phyloP scores from a whole-genome alignment of 225 moss, liverwort and hornwort species.

The Lunularia cruciata region DNA sequence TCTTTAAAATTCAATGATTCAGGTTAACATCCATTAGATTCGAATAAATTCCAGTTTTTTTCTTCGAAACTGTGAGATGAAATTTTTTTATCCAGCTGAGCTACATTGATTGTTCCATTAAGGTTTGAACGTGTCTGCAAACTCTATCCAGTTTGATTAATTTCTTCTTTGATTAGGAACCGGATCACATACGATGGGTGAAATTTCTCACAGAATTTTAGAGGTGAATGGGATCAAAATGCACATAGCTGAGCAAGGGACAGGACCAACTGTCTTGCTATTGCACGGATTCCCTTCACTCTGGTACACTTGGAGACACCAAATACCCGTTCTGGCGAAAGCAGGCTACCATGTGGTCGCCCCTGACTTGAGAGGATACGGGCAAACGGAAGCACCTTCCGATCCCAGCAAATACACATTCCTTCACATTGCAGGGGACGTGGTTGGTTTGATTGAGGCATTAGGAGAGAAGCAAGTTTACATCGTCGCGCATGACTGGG shows the following conservation, averaged over 20 bases:
- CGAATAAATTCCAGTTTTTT: no score
- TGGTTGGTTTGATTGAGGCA: constrained; percentile 51
- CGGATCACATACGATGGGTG: constrained; percentile 29
- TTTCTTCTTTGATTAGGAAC: no score
- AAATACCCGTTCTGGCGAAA: constrained; percentile 52
- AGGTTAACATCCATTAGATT: no score
- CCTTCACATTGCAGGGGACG: constrained; percentile 52
- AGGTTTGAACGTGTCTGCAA: no score
- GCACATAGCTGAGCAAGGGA: constrained; percentile 70
- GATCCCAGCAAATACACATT: constrained; percentile 40
- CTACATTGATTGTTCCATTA: no score
- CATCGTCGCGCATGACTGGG: constrained; percentile 75
- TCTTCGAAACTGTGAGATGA: no score
- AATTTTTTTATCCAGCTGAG: no score
- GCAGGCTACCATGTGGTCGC: constrained; percentile 68
- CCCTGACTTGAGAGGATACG: constrained; percentile 67
- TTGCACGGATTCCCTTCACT: constrained; percentile 76
- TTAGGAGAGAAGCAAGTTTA: constrained; percentile 42
- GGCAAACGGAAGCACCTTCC: constrained; percentile 53
- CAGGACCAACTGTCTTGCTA: constrained; percentile 57
- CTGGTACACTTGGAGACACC: constrained; percentile 69
- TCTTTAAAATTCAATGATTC: no score
- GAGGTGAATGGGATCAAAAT: constrained; percentile 57
- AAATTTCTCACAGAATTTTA: constrained; percentile 51
- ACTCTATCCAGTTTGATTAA: no score